Evolutionary conservation across 2,329 filamentous ascomycete genomes (phyloP), one percentile per base, ranked within the genome.

Genomic region (Fusarium anguioides): DNA sequence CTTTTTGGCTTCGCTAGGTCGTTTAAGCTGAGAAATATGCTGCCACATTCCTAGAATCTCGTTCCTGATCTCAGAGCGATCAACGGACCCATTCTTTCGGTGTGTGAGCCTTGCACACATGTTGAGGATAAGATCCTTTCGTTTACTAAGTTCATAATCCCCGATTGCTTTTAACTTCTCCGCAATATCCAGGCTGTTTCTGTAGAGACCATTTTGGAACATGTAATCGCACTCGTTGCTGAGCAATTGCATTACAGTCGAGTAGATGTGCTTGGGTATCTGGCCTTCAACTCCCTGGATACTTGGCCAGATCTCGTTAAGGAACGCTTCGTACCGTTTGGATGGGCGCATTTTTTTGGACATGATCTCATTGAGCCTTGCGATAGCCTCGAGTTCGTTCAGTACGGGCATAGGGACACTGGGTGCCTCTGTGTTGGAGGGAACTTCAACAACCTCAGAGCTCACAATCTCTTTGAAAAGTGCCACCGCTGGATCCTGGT

Each of bases 381-480:
- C 71, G 3, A 73, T 69, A n/a, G 78, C 64, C 53, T 79, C 73
- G 41, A 75, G 68, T 37, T 77, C 75, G 6, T 60, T 60, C 24
- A 74, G 15, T n/a, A 66, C 47, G 18, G 65, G 26, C 24, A 36
- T 50, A 24, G 65, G 14, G 8, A 17, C 26, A 18, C 24, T 24
- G 41, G 21, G 36, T 15, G 26, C 39, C 21, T 44, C 44, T n/a
- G 18, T 42, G 27, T 29, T 42, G 39, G 29, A 14, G 18, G 45
- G 37, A 15, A 69, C 39, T 26, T 41, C 31, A 18, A n/a, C 23
- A 36, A 58, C 35, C 20, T 35, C 42, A 15, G 42, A 70, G 15
- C 68, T 73, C 48, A 78, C 75, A n/a, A 79, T 76, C 14, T 79
- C 75, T 42, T 78, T 76, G 72, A 79, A 79, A 17, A 79, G 60